phyloP scores from a whole-genome alignment of 2,329 filamentous ascomycete genomes.

The Shiraia sp. region DNA sequence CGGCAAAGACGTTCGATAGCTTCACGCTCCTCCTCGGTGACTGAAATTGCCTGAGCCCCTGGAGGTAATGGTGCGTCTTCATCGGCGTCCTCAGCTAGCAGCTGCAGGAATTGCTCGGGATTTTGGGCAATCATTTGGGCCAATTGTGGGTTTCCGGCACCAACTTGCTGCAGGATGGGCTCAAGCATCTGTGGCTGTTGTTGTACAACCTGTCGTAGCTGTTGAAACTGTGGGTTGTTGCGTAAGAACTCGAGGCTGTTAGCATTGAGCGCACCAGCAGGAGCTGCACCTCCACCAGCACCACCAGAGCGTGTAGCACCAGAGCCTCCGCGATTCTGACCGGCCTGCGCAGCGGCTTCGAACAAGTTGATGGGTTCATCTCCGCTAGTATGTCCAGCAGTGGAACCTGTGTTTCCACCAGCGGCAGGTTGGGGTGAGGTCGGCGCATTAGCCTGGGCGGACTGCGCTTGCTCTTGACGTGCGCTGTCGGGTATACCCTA shows the following conservation, averaged over 20 bases:
- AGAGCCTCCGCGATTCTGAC: conserved; percentile 51
- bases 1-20: conserved; percentile 94
- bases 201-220: conserved; percentile 94
- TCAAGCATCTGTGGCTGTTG: conserved; percentile 98
- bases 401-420: conserved; percentile 50
- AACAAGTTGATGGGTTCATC: conserved; percentile 84
- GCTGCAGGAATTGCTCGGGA: conserved; percentile 87
- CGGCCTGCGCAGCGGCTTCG: conserved; percentile 83
- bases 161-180: conserved; percentile 94
- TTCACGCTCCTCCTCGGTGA: conserved; percentile 94
- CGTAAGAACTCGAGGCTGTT: conserved; percentile 91
- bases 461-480: conserved; percentile 65
- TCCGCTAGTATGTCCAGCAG: conserved; percentile 48
- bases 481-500: conserved; percentile 90
- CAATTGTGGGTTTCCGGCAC: conserved; percentile 90
- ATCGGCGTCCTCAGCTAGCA: conserved; percentile 85
- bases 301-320: conserved; percentile 52
- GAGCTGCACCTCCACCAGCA: conserved; percentile 54
- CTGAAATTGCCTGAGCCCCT: conserved; percentile 83
- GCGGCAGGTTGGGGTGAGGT: conserved; percentile 48
- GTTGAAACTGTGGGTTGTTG: conserved; percentile 96
- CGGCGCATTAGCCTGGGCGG: conserved; percentile 47
- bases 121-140: conserved; percentile 90
- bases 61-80: conserved; percentile 84
- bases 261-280: conserved; percentile 57